phyloP scores from a whole-genome alignment of 2,329 filamentous ascomycete species.

The Blastomyces emzantsi region DNA sequence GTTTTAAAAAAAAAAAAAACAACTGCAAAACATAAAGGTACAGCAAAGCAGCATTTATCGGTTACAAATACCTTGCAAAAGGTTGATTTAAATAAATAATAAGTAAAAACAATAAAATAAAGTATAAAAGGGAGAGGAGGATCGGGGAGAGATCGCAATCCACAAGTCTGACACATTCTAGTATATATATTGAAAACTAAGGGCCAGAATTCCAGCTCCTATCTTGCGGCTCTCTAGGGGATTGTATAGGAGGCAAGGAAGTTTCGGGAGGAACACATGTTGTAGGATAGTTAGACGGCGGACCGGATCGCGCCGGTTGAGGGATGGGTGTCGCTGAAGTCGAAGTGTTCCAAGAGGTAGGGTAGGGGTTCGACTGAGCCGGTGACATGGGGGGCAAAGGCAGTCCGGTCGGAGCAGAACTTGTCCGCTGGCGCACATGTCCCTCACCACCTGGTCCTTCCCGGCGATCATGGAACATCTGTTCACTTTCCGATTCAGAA shows the following conservation, averaged over 20 bases:
- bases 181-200: neutral
- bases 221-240: neutral
- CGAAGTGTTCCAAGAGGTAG: neutral
- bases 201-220: constrained; percentile 11
- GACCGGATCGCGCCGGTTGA: neutral
- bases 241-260: constrained; percentile 1
- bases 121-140: neutral
- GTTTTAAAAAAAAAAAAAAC: too few relatives aligned
- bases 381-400: constrained; percentile 3
- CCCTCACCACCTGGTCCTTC: constrained; percentile 10
- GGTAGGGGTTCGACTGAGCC: constrained; percentile 6
- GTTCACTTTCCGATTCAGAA: constrained; percentile 10
- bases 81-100: neutral
- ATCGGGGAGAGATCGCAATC: neutral
- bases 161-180: neutral
- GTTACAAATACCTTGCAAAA: neutral
- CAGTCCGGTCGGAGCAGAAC: constrained; percentile 6
- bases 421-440: constrained; percentile 14
- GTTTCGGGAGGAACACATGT: neutral
- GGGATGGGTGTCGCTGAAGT: neutral
- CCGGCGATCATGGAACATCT: neutral
- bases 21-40: neutral
- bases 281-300: neutral
- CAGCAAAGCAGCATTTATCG: neutral
- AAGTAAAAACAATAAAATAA: neutral